Evolutionary conservation across 768 basidiomycete genomes (phyloP).

Genomic region (Saitozyma podzolica): DNA sequence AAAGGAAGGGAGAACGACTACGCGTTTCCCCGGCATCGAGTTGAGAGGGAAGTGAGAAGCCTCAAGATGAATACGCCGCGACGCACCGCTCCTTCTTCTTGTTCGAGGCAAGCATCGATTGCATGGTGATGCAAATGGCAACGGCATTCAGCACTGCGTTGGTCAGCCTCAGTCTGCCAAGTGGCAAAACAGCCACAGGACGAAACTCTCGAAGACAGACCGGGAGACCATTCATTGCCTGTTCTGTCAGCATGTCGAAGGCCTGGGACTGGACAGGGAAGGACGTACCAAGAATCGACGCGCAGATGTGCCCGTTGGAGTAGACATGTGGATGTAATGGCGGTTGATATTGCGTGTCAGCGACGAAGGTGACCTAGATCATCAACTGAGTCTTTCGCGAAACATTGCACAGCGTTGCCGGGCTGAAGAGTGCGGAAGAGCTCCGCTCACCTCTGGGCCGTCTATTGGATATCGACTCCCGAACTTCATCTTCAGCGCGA

Average conservation of each 20-base stretch:
- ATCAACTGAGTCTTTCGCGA: background rate
- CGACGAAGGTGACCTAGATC: slow-evolving; percentile 43
- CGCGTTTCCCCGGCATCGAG: background rate
- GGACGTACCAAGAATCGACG: slow-evolving; percentile 41
- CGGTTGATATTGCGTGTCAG: slow-evolving; percentile 31
- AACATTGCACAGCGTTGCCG: no score
- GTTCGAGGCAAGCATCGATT: slow-evolving; percentile 54
- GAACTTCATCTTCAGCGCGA: slow-evolving; percentile 40
- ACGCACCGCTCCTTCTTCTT: slow-evolving; percentile 50
- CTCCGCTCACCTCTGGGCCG: slow-evolving; percentile 31
- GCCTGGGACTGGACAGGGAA: background rate
- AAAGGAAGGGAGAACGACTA: background rate
- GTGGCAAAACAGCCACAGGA: background rate
- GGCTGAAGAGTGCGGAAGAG: background rate
- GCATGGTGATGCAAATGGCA: slow-evolving; percentile 52
- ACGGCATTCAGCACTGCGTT: slow-evolving; percentile 47
- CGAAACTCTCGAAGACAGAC: slow-evolving; percentile 13
- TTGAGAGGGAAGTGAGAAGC: no score
- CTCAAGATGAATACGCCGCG: background rate
- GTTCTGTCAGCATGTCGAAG: background rate
- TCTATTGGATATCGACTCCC: slow-evolving; percentile 43
- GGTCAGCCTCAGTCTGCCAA: background rate
- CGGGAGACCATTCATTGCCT: slow-evolving; percentile 52
- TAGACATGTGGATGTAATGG: slow-evolving; percentile 50
- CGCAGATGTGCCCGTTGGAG: slow-evolving; percentile 51